These are phyloP conservation scores for Alternaria panax DNA, from an alignment of 2,329 filamentous ascomycete species.

Conservation along the genomic window DNA sequence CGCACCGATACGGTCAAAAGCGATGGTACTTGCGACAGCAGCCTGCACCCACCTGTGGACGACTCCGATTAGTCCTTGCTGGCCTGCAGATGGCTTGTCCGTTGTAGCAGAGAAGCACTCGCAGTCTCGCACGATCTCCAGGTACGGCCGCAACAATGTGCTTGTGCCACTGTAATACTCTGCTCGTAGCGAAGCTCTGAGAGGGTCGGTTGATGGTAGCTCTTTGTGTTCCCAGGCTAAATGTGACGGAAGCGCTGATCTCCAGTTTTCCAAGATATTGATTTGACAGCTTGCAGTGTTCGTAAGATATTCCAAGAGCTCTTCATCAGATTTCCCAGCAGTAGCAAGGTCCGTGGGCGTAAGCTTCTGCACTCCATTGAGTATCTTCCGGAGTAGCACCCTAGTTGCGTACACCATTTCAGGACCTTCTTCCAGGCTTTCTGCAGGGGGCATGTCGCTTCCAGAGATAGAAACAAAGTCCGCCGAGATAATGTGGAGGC, in stretches of 20 bases:
- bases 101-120: background rate
- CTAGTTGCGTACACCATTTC: background rate
- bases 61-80: background rate
- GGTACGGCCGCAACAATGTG: background rate
- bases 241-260: background rate
- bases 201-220: background rate
- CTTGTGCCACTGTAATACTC: constrained; percentile 1
- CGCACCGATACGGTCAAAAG: background rate
- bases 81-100: background rate
- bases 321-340: background rate
- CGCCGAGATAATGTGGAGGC: background rate
- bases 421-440: background rate
- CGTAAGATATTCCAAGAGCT: background rate
- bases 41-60: background rate
- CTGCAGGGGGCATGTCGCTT: background rate
- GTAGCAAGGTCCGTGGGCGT: background rate
- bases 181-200: constrained; percentile 4
- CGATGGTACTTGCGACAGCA: background rate
- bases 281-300: background rate
- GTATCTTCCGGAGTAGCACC: background rate
- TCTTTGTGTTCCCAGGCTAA: constrained; percentile 2
- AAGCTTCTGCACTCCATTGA: background rate
- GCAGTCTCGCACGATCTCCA: background rate
- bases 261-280: background rate
- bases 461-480: background rate